Evolutionary conservation across 2,329 filamentous ascomycete genomes (phyloP), one percentile per base, ranked within the genome.

Genomic region (Cercospora nicotianae): DNA sequence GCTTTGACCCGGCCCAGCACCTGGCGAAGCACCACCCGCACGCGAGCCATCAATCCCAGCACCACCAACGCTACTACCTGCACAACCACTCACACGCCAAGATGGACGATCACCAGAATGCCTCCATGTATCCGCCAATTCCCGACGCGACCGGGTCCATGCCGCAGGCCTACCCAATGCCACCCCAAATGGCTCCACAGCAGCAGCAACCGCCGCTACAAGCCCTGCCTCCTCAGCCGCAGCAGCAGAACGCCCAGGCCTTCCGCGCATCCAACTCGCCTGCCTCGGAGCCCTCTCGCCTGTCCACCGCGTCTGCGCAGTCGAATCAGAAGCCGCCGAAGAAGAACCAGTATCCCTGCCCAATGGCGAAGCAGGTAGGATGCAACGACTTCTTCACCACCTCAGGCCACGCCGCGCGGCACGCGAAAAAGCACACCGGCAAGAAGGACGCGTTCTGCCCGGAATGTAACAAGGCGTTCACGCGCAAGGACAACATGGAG

Each of bases 401-500:
- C 2, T 94, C 91, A 0, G 91, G 91, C 53, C 91, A 94, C 75
- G 91, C 92, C n/a, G 92, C 91, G 53, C 89, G 91, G 48, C 91
- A 94, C 78, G 91, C 91, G 68, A 93, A 93, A 79, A 93, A 93
- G 75, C 91, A 94, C 82, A 92, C 90, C 1, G 90, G 90, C 60
- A 91, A 92, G 80, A 94, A 94, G 81, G 89, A 89, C 13, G 90
- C 92, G 23, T 87, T 88, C 33, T 91, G 86, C 75, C 81, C 84
- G 0, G 90, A 90, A 68, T 94, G 91, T 82, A 86, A 87, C 79
- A 93, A 93, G 81, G 91, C 90, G 75, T 94, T 94, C 74, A 93
- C 90, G 10, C 89, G 91, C 71, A 89, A 90, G 73, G 91, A 94
- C 83, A 94, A 94, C 83, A 94, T 94, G 91, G 92, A 93, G 83